Percentiles rank a stretch among this genome's conserved stretches.
These are phyloP conservation scores for Pilaira anomala DNA, from an alignment of 192 early-diverging fungal genomes.

Conservation along the genomic window DNA sequence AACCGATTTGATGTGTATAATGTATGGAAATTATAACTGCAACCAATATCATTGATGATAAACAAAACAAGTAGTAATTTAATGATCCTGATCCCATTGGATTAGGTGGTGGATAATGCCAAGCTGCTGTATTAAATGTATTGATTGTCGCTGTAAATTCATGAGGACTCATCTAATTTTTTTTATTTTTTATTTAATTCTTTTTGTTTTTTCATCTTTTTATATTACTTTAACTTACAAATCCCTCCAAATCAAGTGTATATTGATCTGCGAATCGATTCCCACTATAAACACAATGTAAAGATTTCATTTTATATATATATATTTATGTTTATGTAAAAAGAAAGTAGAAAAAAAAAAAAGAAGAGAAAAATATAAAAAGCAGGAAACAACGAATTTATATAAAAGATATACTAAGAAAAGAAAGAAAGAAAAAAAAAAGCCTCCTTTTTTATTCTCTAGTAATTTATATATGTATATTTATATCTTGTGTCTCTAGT, in stretches of 20 bases:
- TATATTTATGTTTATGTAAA: neutral
- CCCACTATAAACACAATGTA: conserved; percentile 18
- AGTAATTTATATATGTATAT: neutral
- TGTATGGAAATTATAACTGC: conserved; percentile 19
- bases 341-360: conserved; percentile 11
- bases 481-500: too few relatives aligned
- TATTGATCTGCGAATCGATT: conserved; percentile 31
- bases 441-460: neutral
- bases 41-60: neutral
- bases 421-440: neutral
- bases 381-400: neutral
- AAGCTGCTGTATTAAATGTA: conserved; percentile 22
- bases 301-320: conserved; percentile 14
- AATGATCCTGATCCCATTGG: conserved; percentile 4
- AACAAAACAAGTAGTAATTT: conserved; percentile 8
- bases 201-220: neutral
- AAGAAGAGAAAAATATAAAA: neutral
- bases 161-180: conserved; percentile 20
- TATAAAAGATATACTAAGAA: neutral
- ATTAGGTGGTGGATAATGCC: conserved; percentile 19
- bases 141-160: conserved; percentile 24
- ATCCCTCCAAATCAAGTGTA: conserved; percentile 32
- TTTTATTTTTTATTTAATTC: neutral
- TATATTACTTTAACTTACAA: conserved; percentile 24
- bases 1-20: conserved; percentile 19